Conservation (phyloP, 306 rosid genomes). For the Vigna unguiculata region DNA sequence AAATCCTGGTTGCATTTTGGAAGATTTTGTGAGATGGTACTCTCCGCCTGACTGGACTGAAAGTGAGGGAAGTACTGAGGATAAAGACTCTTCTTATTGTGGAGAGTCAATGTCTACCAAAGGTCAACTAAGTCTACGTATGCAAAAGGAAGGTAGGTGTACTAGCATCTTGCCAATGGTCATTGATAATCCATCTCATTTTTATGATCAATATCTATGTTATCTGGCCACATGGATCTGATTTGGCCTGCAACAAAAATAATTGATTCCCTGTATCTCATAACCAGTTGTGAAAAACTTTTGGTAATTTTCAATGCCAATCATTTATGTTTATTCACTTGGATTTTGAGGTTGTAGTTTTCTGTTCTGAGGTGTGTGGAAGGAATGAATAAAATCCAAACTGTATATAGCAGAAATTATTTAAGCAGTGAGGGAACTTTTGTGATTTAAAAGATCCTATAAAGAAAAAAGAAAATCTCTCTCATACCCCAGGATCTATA, state of each 20-base stretch:
- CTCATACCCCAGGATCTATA: too few species aligned
- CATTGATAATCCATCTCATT: conserved; percentile 19
- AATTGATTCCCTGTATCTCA: conserved; percentile 1
- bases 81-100: conserved; percentile 47
- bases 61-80: conserved; percentile 59
- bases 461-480: too few species aligned
- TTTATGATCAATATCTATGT: not conserved
- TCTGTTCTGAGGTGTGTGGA: not conserved
- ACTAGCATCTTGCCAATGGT: conserved; percentile 21
- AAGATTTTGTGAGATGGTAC: conserved; percentile 98
- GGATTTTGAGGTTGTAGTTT: not conserved
- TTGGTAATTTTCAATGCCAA: not conserved
- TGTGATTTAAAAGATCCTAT: too few species aligned
- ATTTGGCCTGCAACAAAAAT: not conserved
- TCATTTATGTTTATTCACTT: not conserved
- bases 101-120: conserved; percentile 56
- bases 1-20: conserved; percentile 98
- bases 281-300: conserved; percentile 12
- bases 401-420: too few species aligned
- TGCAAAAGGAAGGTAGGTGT: conserved; percentile 88
- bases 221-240: not conserved
- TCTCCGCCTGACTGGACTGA: conserved; percentile 99
- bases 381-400: too few species aligned
- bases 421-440: too few species aligned
- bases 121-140: conserved; percentile 89